Base-by-base conservation (phyloP, 306 rosid genomes). In the Vigna hirtella region DNA sequence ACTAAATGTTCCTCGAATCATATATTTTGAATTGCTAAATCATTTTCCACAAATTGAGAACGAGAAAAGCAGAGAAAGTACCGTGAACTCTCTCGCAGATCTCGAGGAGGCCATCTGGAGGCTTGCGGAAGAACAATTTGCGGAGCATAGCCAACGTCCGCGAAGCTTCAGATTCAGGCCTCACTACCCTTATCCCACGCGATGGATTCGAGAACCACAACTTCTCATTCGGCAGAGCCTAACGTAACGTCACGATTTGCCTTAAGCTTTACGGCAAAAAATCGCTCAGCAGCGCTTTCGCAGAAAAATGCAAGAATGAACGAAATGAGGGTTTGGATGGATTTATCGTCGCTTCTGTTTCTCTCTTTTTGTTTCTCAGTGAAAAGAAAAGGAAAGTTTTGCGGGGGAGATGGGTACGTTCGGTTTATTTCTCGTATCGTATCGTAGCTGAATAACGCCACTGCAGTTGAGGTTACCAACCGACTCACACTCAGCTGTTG, bases 81-180 rank as follows among this genome's bases (percentile, higher is more conserved):
- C 98, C 97, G 71, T 92, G 92, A 75, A 94, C 96, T 80, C 96
- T 73, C 67, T 92, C 98, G 48, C 89, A 88, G 82, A 92, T 88
- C 93, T 94, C 98, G 81, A 94, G 89, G 15, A 94, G 86, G 9
- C 97, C 98, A 66, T 94, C 98, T 11, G 97, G 97, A 0, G 98
- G 97, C 69, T 92, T 94, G 47, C 98, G 88, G 61, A 84, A 94
- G 89, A 92, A 94, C 89, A 92, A 86, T 85, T 86, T 92, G 53
- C 98, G 97, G 51, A 92, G 81, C 90, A 90, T 70, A 56, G 96
- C 91, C 92, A 34, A 87, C 85, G 45, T 87, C 87, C 34, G 77
- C 64, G 72, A 74, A 67, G 80, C 83, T 83, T 73, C 77, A 42
- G 80, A 73, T 49, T 83, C 56, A 15, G 22, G 40, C 40, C 34